A percentile compares a stretch with the other conserved stretches of the same genome.
Evolutionary conservation across 352 stramenopile species (phyloP).

Genomic region (Globisporangium radiosum): DNA sequence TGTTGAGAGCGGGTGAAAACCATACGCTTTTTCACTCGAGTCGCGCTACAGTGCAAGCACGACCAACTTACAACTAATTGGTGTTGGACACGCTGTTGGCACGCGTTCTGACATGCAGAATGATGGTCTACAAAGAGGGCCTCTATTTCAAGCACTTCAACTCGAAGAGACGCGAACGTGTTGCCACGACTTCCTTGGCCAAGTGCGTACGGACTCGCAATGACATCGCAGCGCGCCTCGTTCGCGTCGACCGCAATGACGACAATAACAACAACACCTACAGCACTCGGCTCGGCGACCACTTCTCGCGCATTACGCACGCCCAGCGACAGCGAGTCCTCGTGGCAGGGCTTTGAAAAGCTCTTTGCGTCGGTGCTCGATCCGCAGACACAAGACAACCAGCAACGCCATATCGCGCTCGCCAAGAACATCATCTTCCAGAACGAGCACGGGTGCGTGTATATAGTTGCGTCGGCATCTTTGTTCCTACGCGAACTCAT

Average conservation of each 20-base stretch:
- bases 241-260: neutral
- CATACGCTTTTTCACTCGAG: neutral
- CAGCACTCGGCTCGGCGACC: too few species aligned
- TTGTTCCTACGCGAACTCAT: neutral
- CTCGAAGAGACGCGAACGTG: slow-evolving; percentile 8
- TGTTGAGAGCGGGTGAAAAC: neutral
- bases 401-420: slow-evolving; percentile 64
- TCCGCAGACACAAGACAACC: slow-evolving; percentile 55
- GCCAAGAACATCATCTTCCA: slow-evolving; percentile 74
- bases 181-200: neutral
- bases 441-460: slow-evolving; percentile 50
- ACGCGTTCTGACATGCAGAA: neutral
- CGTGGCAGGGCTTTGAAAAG: slow-evolving; percentile 52
- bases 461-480: neutral
- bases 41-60: too few species aligned
- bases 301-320: too few species aligned
- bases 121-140: too few species aligned
- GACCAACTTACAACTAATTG: neutral
- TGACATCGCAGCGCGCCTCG: slow-evolving; percentile 6
- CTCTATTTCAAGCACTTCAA: neutral
- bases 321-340: slow-evolving; percentile 9
- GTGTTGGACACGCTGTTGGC: slow-evolving; percentile 8
- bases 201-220: neutral
- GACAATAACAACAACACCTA: too few species aligned
- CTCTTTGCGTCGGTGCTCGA: slow-evolving; percentile 54